Base-by-base conservation (phyloP, 345 rosid genomes). In the Hevea brasiliensis region DNA sequence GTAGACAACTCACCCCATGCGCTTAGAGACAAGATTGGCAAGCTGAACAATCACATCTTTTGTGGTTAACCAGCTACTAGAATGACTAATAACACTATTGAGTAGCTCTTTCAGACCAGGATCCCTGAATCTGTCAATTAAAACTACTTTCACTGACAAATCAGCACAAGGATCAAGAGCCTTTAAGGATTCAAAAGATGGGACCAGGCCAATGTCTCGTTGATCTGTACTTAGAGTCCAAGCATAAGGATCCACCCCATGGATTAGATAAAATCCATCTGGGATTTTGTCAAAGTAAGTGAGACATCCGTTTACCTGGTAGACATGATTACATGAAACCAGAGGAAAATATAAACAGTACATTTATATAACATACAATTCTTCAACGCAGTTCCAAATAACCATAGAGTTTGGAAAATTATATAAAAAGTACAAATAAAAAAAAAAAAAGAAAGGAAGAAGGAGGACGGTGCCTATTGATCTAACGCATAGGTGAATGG, bases 191-290 rank as follows among this genome's bases (percentile, higher is more conserved):
- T 78, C 81, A 27, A 78, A 17, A 29, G 81, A 68, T 5, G 81
- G 81, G 53, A 78, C 44, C 32, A 21, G 45, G 27, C 74, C 57
- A 21, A 50, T 58, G 10, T 65, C 75, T 15, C 54, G 20, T 9
- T 75, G 69, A 61, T 78, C 81, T 26, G 73, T 56, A 45, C 81
- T 72, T 61, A 78, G 17, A 29, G 65, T 67, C 81, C 81, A 78
- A 18, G 68, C 56, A 53, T 78, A 78, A 41, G 81, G 77, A 73
- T 78, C 81, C 77, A 78, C 45, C 4, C 81, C 81, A 67, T 73
- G 64, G 24, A 78, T 68, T 20, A 63, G 41, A 68, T 78, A 78
- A 58, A 78, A 78, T 58, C 81, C 81, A 68, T 78, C 77, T 37
- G 77, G 81, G 27, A 78, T 73, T 62, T 66, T 67, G 47, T 78